Percentiles rank a stretch among this genome's conserved stretches.
Evolutionary conservation across 1,284 basidiomycete species (phyloP).

Genomic region (Ceratobasidium sp.): DNA sequence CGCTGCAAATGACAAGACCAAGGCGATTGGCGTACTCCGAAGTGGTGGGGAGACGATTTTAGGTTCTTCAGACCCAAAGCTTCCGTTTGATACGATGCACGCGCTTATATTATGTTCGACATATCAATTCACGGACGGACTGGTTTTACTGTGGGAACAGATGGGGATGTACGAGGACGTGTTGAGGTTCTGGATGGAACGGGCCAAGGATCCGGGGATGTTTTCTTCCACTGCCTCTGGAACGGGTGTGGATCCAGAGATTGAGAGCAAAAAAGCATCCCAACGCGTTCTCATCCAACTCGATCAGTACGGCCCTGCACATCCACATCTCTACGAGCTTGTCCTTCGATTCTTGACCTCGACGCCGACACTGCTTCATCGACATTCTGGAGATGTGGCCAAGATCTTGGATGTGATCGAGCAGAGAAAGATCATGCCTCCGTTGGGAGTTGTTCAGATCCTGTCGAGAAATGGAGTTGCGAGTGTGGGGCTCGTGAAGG

Average conservation of each 20-base stretch:
- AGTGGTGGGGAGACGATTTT: slow-evolving; percentile 40
- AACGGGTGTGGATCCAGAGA: slow-evolving; percentile 53
- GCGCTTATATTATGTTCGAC: slow-evolving; percentile 94
- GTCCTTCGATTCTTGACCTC: slow-evolving; percentile 93
- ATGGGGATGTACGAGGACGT: slow-evolving; percentile 98
- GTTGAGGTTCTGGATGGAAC: slow-evolving; percentile 90
- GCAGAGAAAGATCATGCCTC: slow-evolving; percentile 84
- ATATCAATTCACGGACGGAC: slow-evolving; percentile 82
- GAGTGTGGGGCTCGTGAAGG: slow-evolving; percentile 90
- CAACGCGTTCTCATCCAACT: slow-evolving; percentile 81
- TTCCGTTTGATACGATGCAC: slow-evolving; percentile 92
- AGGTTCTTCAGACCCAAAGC: slow-evolving; percentile 60
- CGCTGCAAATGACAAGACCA: slow-evolving; percentile 54
- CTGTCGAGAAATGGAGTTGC: slow-evolving; percentile 89
- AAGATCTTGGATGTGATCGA: slow-evolving; percentile 84
- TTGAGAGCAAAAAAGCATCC: slow-evolving; percentile 65
- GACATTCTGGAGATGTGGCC: slow-evolving; percentile 80
- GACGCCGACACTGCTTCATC: slow-evolving; percentile 74
- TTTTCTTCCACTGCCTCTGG: not conserved
- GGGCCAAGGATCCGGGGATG: slow-evolving; percentile 1
- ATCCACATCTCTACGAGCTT: slow-evolving; percentile 86
- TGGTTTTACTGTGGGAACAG: slow-evolving; percentile 92
- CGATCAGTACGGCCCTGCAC: slow-evolving; percentile 77
- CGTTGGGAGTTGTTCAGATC: slow-evolving; percentile 89
- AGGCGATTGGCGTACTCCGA: slow-evolving; percentile 70